phyloP scores from a whole-genome alignment of 148 eudicot species.

The Silene conica region DNA sequence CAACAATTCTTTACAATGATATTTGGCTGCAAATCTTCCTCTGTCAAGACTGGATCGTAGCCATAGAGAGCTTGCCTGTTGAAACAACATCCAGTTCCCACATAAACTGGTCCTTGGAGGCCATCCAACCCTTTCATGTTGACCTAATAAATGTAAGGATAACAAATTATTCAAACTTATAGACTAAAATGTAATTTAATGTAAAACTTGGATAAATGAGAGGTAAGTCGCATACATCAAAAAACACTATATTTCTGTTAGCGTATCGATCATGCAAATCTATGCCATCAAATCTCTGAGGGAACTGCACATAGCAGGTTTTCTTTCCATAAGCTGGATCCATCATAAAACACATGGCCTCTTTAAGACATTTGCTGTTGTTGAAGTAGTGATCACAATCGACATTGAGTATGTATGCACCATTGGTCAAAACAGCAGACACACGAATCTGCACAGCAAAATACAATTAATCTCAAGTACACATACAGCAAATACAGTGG shows the following conservation, averaged over 20 bases:
- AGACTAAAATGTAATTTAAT: not conserved
- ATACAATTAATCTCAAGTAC: not conserved
- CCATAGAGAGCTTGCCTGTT: constrained; percentile 97
- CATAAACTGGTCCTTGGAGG: constrained; percentile 94
- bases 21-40: constrained; percentile 93
- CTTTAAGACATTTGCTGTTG: constrained; percentile 89
- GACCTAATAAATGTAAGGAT: constrained; percentile 44
- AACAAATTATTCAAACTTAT: constrained; percentile 9
- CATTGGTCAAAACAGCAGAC: constrained; percentile 95
- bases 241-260: constrained; percentile 92
- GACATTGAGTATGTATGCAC: constrained; percentile 86
- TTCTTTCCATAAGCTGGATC: constrained; percentile 85
- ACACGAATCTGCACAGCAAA: constrained; percentile 71
- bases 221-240: constrained; percentile 60
- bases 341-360: constrained; percentile 99
- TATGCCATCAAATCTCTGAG: constrained; percentile 97
- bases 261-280: constrained; percentile 97
- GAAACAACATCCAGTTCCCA: constrained; percentile 99
- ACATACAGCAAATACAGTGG: not conserved
- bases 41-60: constrained; percentile 85
- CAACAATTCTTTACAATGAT: constrained; percentile 72
- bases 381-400: constrained; percentile 99
- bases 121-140: constrained; percentile 98
- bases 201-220: not conserved
- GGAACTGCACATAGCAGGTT: constrained; percentile 94